Evolutionary conservation across 202 grass and related monocot species (phyloP).

Genomic region (Carex sylvatica): DNA sequence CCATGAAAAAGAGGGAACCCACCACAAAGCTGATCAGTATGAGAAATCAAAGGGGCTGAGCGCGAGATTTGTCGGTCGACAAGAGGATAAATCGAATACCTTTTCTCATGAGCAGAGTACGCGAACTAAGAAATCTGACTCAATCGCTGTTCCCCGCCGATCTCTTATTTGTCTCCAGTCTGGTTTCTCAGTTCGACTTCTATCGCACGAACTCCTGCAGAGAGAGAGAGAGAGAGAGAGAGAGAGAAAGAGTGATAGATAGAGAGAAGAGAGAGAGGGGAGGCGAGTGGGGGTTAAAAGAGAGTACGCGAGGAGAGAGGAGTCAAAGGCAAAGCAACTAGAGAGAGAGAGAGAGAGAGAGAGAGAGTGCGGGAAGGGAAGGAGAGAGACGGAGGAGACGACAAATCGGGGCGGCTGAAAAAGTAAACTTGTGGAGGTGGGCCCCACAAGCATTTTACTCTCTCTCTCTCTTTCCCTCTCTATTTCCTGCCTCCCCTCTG

Average conservation of each 20-base stretch:
- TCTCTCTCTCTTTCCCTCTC: neutral
- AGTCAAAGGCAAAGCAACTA: conserved; percentile 10
- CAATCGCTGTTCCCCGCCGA: neutral
- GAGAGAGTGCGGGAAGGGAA: conserved; percentile 2
- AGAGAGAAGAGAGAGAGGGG: neutral
- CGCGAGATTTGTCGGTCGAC: conserved; percentile 13
- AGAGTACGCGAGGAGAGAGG: neutral
- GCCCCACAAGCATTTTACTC: conserved; percentile 28
- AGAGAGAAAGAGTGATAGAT: neutral
- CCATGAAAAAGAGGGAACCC: conserved; percentile 44
- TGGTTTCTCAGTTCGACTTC: neutral
- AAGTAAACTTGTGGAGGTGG: conserved; percentile 46
- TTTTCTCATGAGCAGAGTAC: conserved; percentile 33
- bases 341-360: neutral
- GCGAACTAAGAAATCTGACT: conserved; percentile 9
- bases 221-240: neutral
- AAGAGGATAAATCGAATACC: neutral
- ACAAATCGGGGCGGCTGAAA: conserved; percentile 75
- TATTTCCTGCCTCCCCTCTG: neutral
- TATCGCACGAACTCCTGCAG: neutral
- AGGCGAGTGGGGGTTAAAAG: neutral
- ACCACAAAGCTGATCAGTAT: neutral
- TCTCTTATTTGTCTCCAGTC: conserved; percentile 13
- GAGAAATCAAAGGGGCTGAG: neutral
- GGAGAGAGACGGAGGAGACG: conserved; percentile 56